Base-by-base conservation (phyloP, 2,329 filamentous ascomycete species). In the Penicillium sp. region DNA sequence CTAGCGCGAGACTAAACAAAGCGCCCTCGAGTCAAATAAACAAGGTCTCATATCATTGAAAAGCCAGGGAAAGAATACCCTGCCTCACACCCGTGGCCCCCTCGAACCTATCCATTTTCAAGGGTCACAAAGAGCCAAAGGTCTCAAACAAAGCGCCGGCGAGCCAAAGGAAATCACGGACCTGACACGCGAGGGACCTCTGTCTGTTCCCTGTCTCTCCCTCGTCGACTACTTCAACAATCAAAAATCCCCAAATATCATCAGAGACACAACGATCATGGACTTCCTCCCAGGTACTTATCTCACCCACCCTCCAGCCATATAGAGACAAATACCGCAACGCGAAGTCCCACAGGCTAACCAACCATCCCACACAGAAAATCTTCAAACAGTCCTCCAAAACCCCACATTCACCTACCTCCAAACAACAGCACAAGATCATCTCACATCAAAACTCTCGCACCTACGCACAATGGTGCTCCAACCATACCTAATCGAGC, bases 401-500 rank as follows among this genome's bases (percentile, higher is more conserved):
- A 37, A 63, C 38, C 57, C 63, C 9, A 52, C 60, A 37, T 11
- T 61, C 35, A 33, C 46, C 51, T 63, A 67, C 41, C 16, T 67
- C 43, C 56, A 57, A 17, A 55, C 56, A 9, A 55, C 64, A 19
- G 57, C 61, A 17, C 59, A 61, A 50, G 43, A 54, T 17, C 62
- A 64, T 4, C 41, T 65, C 17, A 37, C 60, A 38, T 59, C 54
- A 26, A 62, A 66, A 50, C 61, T 72, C 49, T 53, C 61, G 26
- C 57, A 59, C 50, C 22, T 75, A 16, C 67, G 68, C 45, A 53
- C 67, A 30, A 53, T 62, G 47, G 74, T 79, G 53, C 64, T 85
- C 4, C 80, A 84, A 59, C 77, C 74, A 22, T 83, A 81, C 68
- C 67, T 85, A 56, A 69, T 77, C 52, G 58, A 64, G 5, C 75